Evolutionary conservation across 768 basidiomycete genomes (phyloP).

Genomic region (Panaeolus cyanescens): DNA sequence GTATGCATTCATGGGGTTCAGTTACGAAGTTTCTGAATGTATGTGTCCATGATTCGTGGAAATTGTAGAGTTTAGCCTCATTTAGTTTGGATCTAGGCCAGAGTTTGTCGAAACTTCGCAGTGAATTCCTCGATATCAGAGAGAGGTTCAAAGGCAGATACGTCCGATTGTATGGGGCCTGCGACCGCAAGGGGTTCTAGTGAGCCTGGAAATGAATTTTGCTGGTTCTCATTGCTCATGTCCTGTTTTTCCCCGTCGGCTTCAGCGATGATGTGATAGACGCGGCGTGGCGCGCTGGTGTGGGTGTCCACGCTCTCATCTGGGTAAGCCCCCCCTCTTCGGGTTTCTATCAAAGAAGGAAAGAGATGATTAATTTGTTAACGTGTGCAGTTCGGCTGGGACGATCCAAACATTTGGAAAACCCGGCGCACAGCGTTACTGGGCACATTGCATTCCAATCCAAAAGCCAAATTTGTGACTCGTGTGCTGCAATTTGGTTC

Average conservation of each 20-base stretch:
- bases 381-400: conserved; percentile 48
- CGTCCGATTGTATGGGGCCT: conserved; percentile 56
- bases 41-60: conserved; percentile 16
- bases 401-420: conserved; percentile 50
- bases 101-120: conserved; percentile 46
- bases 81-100: conserved; percentile 46
- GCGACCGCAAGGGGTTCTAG: conserved; percentile 50
- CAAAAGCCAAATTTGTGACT: conserved; percentile 65
- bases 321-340: conserved; percentile 48
- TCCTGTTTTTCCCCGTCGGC: background rate
- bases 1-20: conserved; percentile 78
- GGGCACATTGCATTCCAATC: conserved; percentile 54
- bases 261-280: conserved; percentile 57
- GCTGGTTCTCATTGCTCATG: background rate
- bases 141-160: conserved; percentile 64
- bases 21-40: conserved; percentile 74
- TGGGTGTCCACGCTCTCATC: conserved; percentile 74
- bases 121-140: conserved; percentile 63
- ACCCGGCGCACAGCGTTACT: conserved; percentile 55
- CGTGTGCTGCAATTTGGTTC: conserved; percentile 72
- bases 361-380: background rate
- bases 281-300: conserved; percentile 67
- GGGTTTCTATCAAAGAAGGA: background rate
- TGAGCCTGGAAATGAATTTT: conserved; percentile 20
- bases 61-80: conserved; percentile 2